phyloP scores from a whole-genome alignment of 441 rosid genomes.

The Cnidoscolus chayamansa region DNA sequence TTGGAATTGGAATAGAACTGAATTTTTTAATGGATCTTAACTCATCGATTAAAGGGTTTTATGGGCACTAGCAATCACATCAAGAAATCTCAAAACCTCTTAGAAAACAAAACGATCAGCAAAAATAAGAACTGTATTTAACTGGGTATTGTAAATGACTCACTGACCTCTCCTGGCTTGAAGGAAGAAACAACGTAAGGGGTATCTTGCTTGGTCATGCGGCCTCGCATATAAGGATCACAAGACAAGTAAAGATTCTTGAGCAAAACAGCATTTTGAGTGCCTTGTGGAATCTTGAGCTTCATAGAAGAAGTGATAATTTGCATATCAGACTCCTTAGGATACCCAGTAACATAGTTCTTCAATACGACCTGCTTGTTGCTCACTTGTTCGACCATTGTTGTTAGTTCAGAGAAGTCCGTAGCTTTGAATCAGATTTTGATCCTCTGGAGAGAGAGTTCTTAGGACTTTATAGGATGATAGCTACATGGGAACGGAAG shows the following conservation, averaged over 20 bases:
- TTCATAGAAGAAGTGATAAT: constrained; percentile 17
- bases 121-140: neutral
- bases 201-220: constrained; percentile 36
- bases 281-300: constrained; percentile 41
- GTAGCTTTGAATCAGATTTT: neutral
- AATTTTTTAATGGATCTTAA: neutral
- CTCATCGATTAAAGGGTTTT: neutral
- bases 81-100: neutral
- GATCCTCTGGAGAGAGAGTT: neutral
- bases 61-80: neutral
- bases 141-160: neutral
- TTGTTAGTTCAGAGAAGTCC: neutral
- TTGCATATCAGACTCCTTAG: constrained; percentile 47
- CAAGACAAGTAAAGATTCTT: constrained; percentile 67
- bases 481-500: too few relatives aligned
- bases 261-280: constrained; percentile 38
- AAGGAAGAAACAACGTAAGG: constrained; percentile 43
- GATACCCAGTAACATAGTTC: constrained; percentile 38
- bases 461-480: neutral
- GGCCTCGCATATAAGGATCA: constrained; percentile 62
- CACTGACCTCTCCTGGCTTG: constrained; percentile 50
- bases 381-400: constrained; percentile 19
- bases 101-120: neutral
- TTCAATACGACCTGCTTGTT: constrained; percentile 44
- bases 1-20: neutral